Evolutionary conservation across 2,329 filamentous ascomycete genomes (phyloP).

Genomic region (Microascus cirrosus): DNA sequence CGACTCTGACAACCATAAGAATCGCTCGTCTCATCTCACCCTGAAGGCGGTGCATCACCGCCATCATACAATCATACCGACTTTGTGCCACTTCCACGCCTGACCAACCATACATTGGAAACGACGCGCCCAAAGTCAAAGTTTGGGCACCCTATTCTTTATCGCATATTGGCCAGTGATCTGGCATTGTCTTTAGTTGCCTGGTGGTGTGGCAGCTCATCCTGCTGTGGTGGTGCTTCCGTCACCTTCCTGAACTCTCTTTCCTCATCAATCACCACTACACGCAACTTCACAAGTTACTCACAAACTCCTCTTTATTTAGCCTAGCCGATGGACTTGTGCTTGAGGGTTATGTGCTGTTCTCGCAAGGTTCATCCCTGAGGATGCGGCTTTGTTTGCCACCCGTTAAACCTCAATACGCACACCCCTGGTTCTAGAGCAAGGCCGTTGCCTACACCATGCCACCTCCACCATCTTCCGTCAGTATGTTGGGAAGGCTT

Average conservation of each 20-base stretch:
- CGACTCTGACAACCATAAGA: neutral
- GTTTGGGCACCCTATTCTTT: neutral
- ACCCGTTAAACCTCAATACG: neutral
- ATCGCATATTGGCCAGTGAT: neutral
- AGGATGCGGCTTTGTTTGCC: neutral
- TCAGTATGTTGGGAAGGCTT: conserved; percentile 49
- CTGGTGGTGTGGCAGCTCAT: neutral
- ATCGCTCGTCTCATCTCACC: neutral
- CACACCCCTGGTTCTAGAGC: neutral
- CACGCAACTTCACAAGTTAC: neutral
- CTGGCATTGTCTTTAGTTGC: neutral
- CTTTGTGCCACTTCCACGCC: neutral
- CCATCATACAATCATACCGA: neutral
- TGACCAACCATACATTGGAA: neutral
- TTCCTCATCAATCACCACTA: neutral
- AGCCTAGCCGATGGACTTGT: neutral
- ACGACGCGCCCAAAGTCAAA: neutral
- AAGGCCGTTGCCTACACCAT: neutral
- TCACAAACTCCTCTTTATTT: neutral
- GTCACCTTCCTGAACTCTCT: neutral
- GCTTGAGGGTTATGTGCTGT: neutral
- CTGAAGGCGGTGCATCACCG: neutral
- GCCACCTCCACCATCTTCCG: neutral
- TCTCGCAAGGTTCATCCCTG: neutral
- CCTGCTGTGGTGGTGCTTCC: neutral